Conservation (phyloP, 306 rosid species). For the Benincasa hispida region DNA sequence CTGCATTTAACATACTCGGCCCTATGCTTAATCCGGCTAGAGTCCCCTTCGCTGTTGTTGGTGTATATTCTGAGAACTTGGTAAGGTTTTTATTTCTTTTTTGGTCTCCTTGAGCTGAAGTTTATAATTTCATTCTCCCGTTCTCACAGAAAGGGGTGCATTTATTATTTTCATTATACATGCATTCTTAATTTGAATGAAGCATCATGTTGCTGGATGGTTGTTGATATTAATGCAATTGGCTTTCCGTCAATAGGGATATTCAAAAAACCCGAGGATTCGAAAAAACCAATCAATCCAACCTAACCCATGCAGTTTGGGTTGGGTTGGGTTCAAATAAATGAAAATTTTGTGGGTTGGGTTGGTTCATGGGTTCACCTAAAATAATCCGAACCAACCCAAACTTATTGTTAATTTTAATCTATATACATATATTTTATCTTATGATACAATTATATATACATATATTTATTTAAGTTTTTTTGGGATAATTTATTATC, state of each 20-base stretch:
- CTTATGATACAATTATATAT: too few species aligned
- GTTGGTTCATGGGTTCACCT: too few species aligned
- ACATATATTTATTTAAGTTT: too few species aligned
- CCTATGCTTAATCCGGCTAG: constrained; percentile 91
- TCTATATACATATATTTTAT: too few species aligned
- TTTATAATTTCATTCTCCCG: not conserved
- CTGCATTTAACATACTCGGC: constrained; percentile 83
- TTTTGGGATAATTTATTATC: too few species aligned
- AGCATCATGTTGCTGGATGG: not conserved
- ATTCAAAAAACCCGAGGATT: too few species aligned
- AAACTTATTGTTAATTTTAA: too few species aligned
- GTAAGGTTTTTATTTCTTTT: constrained; percentile 26
- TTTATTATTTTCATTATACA: not conserved
- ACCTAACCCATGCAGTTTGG: too few species aligned
- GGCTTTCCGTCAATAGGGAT: not conserved
- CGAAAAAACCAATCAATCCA: too few species aligned
- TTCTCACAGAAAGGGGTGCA: not conserved
- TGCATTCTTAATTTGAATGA: not conserved
- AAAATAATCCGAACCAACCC: too few species aligned
- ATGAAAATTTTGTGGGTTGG: too few species aligned
- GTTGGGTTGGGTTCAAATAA: too few species aligned
- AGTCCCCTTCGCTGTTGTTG: constrained; percentile 87
- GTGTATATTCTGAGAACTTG: constrained; percentile 70
- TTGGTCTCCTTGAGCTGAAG: not conserved
- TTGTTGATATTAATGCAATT: not conserved